Evolutionary conservation across 176 grass and related monocot species (phyloP).

Genomic region (Coix lacrymajobi): DNA sequence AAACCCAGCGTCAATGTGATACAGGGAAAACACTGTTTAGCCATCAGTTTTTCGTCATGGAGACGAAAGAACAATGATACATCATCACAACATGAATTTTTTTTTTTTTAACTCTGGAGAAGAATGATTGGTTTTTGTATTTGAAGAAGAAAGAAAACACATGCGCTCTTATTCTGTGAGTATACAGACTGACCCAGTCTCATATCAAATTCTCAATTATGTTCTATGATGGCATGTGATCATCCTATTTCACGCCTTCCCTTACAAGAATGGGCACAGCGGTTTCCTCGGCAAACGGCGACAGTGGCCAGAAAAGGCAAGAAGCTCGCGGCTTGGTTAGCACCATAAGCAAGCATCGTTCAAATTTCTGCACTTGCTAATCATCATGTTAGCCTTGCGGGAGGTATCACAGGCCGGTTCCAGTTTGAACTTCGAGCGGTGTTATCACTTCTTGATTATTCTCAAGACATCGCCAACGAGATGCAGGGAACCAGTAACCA

Average conservation of each 20-base stretch:
- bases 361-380: neutral
- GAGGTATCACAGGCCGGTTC: neutral
- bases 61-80: neutral
- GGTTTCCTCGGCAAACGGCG: neutral
- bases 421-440: neutral
- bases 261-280: neutral
- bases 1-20: neutral
- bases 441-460: slow-evolving; percentile 46
- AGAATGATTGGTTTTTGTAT: neutral
- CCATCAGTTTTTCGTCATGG: neutral
- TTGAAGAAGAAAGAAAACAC: neutral
- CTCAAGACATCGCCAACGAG: slow-evolving; percentile 70
- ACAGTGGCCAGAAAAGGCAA: neutral
- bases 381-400: neutral
- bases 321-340: neutral
- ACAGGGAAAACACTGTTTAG: neutral
- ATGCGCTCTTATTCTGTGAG: neutral
- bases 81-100: neutral
- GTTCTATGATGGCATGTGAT: neutral
- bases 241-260: neutral
- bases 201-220: neutral
- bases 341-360: neutral
- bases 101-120: neutral
- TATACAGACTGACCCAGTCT: neutral
- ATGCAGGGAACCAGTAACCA: slow-evolving; percentile 77